Base-by-base conservation (phyloP, 441 rosid species). In the Populus hybrid region DNA sequence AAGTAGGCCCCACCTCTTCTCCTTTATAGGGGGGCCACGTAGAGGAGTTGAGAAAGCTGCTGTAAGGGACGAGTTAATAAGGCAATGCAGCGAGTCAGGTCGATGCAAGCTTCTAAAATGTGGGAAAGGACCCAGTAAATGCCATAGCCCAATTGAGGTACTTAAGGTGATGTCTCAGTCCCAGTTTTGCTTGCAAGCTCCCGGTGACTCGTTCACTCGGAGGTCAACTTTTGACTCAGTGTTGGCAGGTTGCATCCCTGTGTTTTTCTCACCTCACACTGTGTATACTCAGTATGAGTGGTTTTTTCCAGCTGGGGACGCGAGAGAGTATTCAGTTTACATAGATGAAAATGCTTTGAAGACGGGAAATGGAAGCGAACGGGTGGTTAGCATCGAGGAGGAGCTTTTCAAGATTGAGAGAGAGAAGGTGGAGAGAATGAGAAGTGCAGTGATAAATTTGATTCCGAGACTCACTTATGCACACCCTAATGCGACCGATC, bases 201-300 rank as follows among this genome's bases (percentile, higher is more conserved):
- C 89, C 0, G 90, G 92, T 0, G 91, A 88, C 79, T 86, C 90
- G 5, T 86, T 81, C 78, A 90, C 93, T 1, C 78, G 91, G 61
- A 69, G 94, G 69, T 87, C 90, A 0, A 81, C 86, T 8, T 88
- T 90, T 66, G 93, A 90, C 78, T 72, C 92, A 18, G 34, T 86
- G 8, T 70, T 90, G 8, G 81, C 89, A 0, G 90, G 92, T 2
- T 90, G 93, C 57, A 83, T 88, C 12, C 92, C 90, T 23, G 92
- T 90, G 82, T 88, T 90, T 72, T 85, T 88, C 61, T 86, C 89
- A 23, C 82, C 76, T 26, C 90, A 87, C 87, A 84, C 89, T 67
- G 91, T 90, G 23, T 88, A 90, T 35, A 81, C 87, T 0, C 94
- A 90, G 77, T 90, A 90, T 73, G 18, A 6, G 32, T 88, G 90